These are phyloP conservation scores for Bipolaris sorokiniana DNA, from an alignment of 2,329 filamentous ascomycete species.

Conservation along the genomic window DNA sequence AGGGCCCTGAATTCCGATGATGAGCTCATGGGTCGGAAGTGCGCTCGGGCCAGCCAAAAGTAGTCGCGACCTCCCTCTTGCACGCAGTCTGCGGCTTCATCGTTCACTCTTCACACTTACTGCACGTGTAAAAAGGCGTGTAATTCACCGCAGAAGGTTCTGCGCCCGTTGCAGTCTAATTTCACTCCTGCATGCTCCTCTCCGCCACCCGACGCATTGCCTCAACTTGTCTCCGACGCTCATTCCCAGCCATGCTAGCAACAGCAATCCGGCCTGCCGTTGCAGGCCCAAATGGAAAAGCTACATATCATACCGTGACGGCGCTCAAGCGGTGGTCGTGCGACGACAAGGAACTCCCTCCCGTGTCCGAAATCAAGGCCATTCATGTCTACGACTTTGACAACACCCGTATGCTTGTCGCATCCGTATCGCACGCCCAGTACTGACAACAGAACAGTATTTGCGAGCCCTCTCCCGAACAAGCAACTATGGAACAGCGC, in stretches of 20 bases:
- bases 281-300: constrained; percentile 36
- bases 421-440: constrained; percentile 5
- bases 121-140: constrained; percentile 10
- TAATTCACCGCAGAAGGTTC: not conserved
- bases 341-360: constrained; percentile 73
- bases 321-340: constrained; percentile 85
- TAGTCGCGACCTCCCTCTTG: constrained; percentile 20
- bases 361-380: constrained; percentile 71
- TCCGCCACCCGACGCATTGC: constrained; percentile 27
- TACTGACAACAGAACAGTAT: constrained; percentile 63
- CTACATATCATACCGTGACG: constrained; percentile 65
- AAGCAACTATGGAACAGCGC: constrained; percentile 81
- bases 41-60: constrained; percentile 25
- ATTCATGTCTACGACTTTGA: constrained; percentile 98
- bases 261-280: constrained; percentile 40
- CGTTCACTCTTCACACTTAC: constrained; percentile 10
- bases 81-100: constrained; percentile 3
- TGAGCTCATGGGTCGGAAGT: constrained; percentile 25
- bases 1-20: constrained; percentile 8
- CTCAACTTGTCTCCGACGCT: constrained; percentile 24
- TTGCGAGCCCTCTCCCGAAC: constrained; percentile 89
- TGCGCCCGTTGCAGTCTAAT: not conserved
- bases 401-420: constrained; percentile 74
- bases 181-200: constrained; percentile 33
- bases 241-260: constrained; percentile 41